These are phyloP conservation scores for Neurospora intermedia DNA, from an alignment of 495 filamentous ascomycete genomes.

Conservation along the genomic window DNA sequence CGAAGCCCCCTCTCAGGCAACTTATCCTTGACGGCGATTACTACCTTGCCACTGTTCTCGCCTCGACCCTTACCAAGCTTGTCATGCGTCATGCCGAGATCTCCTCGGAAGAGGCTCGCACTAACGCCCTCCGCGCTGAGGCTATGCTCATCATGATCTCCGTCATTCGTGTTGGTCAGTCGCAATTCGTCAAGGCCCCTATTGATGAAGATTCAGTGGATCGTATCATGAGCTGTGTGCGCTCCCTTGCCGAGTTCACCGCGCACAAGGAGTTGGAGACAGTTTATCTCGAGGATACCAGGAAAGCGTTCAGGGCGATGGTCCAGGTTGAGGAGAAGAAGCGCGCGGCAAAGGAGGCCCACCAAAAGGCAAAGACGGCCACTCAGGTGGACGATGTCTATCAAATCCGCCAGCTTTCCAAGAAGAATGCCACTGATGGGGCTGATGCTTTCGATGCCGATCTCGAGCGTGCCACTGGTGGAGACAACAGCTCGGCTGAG, in stretches of 20 bases:
- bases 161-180: slow-evolving; percentile 94
- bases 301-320: slow-evolving; percentile 96
- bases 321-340: slow-evolving; percentile 98
- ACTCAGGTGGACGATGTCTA: slow-evolving; percentile 94
- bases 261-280: slow-evolving; percentile 81
- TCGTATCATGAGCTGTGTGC: slow-evolving; percentile 92
- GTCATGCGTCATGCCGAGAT: slow-evolving; percentile 98
- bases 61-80: slow-evolving; percentile 90
- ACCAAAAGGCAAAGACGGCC: slow-evolving; percentile 85
- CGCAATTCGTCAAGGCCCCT: slow-evolving; percentile 90
- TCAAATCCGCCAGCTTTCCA: slow-evolving; percentile 81
- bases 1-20: slow-evolving; percentile 91
- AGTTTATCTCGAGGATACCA: slow-evolving; percentile 91
- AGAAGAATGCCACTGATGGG: slow-evolving; percentile 80
- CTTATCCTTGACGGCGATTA: slow-evolving; percentile 96
- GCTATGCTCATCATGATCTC: slow-evolving; percentile 99
- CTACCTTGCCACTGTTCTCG: slow-evolving; percentile 89
- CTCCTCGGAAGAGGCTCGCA: slow-evolving; percentile 73
- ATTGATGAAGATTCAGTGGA: slow-evolving; percentile 98
- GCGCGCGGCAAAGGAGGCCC: slow-evolving; percentile 77
- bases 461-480: slow-evolving; percentile 87
- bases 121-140: slow-evolving; percentile 89
- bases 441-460: slow-evolving; percentile 79
- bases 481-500: slow-evolving; percentile 64
- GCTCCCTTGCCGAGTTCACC: slow-evolving; percentile 83